Base-by-base conservation (phyloP, 108 stramenopile genomes). In the Nitzschia inconspicua region DNA sequence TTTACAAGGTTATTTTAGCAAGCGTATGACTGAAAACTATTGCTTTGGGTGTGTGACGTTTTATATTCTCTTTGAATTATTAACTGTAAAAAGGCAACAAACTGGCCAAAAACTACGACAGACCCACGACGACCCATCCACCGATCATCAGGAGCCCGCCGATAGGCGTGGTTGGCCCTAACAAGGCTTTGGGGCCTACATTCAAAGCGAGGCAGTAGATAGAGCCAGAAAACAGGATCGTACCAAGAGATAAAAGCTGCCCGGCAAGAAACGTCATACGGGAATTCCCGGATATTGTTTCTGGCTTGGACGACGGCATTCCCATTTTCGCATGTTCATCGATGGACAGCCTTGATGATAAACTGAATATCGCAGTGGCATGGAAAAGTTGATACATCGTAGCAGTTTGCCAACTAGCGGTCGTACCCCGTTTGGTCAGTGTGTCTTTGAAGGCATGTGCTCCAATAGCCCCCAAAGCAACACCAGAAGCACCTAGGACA, bases 131-230 rank as follows among this genome's bases (percentile, higher is more conserved):
- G 28, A 65, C 71, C 93, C 93, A 94, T 2, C 88, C 88, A 41
- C 76, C 74, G 43, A 94, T 88, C 74, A 94, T 77, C 32, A 90
- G 57, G 29, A 91, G 34, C n/a, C 93, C 93, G n/a, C 93, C 89
- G 40, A 90, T 37, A 10, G 93, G 93, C n/a, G 93, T 94, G 19
- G 84, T 76, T 0, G 93, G 93, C 0, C 89, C 93, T 47, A 88
- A 37, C 0, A 94, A 14, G 16, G 63, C 72, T 58, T 85, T 83
- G 13, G 89, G 89, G 2, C 89, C 93, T 24, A 89, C 60, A 7
- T 76, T 87, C 29, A 94, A 62, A 34, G 65, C 70, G 41, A 94
- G 43, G 10, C 57, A 39, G 60, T 89, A 94, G 35, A 94, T 80
- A 24, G 80, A 82, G 25, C 93, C 93, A 8, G 87, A 86, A 71